Percentiles rank a stretch among this genome's conserved stretches.
phyloP scores from a whole-genome alignment of 495 filamentous ascomycete genomes.

The Evernia prunastri region DNA sequence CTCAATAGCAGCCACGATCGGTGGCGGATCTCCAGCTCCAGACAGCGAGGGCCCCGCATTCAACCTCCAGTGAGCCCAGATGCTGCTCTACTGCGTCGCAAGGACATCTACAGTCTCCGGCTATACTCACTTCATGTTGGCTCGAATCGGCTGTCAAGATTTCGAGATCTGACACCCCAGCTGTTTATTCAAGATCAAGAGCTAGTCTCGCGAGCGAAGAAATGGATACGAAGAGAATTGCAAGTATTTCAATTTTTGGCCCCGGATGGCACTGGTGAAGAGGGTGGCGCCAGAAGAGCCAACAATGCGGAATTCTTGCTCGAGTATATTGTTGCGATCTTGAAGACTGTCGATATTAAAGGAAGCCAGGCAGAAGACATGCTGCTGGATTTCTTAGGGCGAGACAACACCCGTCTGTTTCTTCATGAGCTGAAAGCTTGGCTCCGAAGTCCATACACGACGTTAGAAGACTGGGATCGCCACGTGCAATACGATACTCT shows the following conservation, averaged over 20 bases:
- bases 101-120: slow-evolving; percentile 66
- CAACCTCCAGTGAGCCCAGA: slow-evolving; percentile 33
- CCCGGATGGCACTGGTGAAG: slow-evolving; percentile 30
- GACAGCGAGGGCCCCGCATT: slow-evolving; percentile 16
- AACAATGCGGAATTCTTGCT: slow-evolving; percentile 86
- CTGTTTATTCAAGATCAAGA: slow-evolving; percentile 56
- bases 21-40: not conserved
- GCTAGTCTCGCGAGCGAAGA: slow-evolving; percentile 73
- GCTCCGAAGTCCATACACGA: slow-evolving; percentile 68
- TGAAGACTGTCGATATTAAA: slow-evolving; percentile 88
- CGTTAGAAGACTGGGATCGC: slow-evolving; percentile 71
- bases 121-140: slow-evolving; percentile 83
- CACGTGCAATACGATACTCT: slow-evolving; percentile 61
- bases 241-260: slow-evolving; percentile 77
- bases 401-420: slow-evolving; percentile 71
- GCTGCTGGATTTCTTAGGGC: slow-evolving; percentile 77
- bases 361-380: slow-evolving; percentile 83
- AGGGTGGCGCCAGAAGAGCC: slow-evolving; percentile 40
- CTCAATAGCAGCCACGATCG: not conserved
- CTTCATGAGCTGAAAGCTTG: slow-evolving; percentile 77
- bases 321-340: slow-evolving; percentile 80
- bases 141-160: slow-evolving; percentile 71
- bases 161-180: slow-evolving; percentile 65
- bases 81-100: slow-evolving; percentile 59
- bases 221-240: slow-evolving; percentile 83